These are phyloP conservation scores for Phytophthora chlamydospora DNA, from an alignment of 352 stramenopile species.

Conservation along the genomic window DNA sequence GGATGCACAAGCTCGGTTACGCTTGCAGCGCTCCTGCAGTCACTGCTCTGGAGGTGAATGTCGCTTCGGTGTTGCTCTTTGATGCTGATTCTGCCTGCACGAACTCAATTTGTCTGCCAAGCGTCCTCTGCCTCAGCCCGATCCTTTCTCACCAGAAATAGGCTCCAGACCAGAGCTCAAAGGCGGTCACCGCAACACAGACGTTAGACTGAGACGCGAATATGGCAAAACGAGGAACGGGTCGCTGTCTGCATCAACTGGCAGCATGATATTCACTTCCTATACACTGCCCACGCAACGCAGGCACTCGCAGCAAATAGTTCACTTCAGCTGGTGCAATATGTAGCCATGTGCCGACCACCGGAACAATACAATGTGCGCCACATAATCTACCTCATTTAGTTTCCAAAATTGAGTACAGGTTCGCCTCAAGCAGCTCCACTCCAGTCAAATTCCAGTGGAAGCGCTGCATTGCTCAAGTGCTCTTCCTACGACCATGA, in stretches of 20 bases:
- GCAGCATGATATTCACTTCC: no score
- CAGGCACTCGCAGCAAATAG: no score
- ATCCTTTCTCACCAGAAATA: slow-evolving; percentile 3
- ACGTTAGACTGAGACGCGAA: no score
- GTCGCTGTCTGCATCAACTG: no score
- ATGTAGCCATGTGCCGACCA: slow-evolving; percentile 23
- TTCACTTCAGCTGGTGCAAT: neutral
- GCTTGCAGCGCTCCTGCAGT: neutral
- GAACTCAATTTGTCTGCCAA: no score
- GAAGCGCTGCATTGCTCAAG: slow-evolving; percentile 15
- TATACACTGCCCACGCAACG: no score
- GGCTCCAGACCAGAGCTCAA: neutral
- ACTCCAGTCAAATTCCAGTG: slow-evolving; percentile 45
- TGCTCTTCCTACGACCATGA: slow-evolving; percentile 17
- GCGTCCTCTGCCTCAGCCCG: no score
- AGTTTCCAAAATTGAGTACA: slow-evolving; percentile 1
- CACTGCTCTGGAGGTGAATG: neutral
- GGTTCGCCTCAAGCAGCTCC: neutral
- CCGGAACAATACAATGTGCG: neutral
- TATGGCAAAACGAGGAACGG: no score
- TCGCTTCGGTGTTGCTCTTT: no score
- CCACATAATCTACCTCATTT: slow-evolving; percentile 7
- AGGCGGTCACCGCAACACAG: neutral
- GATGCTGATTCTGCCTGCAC: no score
- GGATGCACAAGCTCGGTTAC: neutral